Percentiles rank a stretch among this genome's conserved stretches.
Evolutionary conservation across 495 filamentous ascomycete genomes (phyloP).

Genomic region (Melanomma pulvis-pyrius): DNA sequence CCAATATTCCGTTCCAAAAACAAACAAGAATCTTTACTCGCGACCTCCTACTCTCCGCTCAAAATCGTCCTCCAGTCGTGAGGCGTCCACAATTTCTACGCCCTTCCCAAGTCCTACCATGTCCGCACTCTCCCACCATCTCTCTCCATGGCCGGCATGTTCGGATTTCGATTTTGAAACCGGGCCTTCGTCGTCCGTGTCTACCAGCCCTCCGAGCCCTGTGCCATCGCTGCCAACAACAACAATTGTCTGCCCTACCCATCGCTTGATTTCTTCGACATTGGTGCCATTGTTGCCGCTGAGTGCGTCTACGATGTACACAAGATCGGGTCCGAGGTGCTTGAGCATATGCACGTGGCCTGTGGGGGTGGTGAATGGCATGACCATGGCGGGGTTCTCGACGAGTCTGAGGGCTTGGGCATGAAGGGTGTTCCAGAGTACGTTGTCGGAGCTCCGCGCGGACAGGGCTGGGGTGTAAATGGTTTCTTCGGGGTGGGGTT

Average conservation of each 20-base stretch:
- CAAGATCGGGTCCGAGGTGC: conserved; percentile 76
- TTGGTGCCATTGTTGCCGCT: conserved; percentile 40
- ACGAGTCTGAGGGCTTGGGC: conserved; percentile 74
- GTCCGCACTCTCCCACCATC: conserved; percentile 84
- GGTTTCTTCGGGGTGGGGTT: conserved; percentile 46
- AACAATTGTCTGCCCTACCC: conserved; percentile 81
- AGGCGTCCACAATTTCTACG: conserved; percentile 80
- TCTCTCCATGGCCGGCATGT: conserved; percentile 29
- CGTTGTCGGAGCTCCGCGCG: conserved; percentile 42
- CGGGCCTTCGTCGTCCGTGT: conserved; percentile 81
- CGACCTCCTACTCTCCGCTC: conserved; percentile 66
- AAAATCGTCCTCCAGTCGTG: conserved; percentile 82
- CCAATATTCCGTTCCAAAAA: neutral
- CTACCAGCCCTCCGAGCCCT: conserved; percentile 81
- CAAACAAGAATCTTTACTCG: conserved; percentile 25
- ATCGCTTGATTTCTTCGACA: conserved; percentile 54
- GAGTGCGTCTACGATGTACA: conserved; percentile 62
- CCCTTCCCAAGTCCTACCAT: conserved; percentile 83
- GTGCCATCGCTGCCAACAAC: conserved; percentile 68
- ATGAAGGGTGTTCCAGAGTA: conserved; percentile 74
- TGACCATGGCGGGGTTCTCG: conserved; percentile 78
- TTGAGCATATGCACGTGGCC: conserved; percentile 82
- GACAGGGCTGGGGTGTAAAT: conserved; percentile 37
- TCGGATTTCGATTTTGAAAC: conserved; percentile 54
- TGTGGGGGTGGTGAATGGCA: conserved; percentile 78